Percentiles rank a stretch among this genome's conserved stretches.
These are phyloP conservation scores for Eremochloa ophiuroides DNA, from an alignment of 176 grass and related monocot genomes.

Conservation along the genomic window DNA sequence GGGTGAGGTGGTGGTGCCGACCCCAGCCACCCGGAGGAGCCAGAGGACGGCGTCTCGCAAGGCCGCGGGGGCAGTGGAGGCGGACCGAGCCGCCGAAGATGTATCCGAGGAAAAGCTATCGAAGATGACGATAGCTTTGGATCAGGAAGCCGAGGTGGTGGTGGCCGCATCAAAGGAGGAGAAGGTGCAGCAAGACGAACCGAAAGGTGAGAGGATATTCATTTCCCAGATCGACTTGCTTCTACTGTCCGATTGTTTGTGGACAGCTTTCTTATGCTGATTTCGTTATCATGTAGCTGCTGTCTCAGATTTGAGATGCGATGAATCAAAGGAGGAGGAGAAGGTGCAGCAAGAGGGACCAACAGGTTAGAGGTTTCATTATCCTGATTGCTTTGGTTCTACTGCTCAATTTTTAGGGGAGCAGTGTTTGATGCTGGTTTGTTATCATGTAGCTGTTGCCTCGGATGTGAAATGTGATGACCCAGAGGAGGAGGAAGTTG, in stretches of 20 bases:
- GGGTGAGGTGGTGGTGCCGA: conserved; percentile 18
- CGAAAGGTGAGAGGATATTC: background rate
- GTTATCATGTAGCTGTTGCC: background rate
- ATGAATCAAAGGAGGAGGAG: conserved; percentile 16
- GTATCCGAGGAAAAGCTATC: conserved; percentile 19
- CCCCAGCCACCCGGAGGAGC: conserved; percentile 48
- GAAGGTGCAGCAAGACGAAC: background rate
- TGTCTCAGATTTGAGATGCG: conserved; percentile 24
- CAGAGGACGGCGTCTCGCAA: conserved; percentile 28
- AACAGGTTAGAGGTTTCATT: conserved; percentile 25
- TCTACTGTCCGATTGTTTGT: no score
- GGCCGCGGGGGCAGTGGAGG: background rate
- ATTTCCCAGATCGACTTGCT: no score
- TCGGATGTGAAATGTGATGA: conserved; percentile 30
- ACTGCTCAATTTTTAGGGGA: background rate
- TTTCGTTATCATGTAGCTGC: background rate
- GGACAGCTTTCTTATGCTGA: background rate
- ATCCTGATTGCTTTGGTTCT: background rate
- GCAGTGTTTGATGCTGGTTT: background rate
- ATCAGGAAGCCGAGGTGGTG: conserved; percentile 27
- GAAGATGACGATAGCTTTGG: conserved; percentile 28
- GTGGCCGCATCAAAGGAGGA: background rate
- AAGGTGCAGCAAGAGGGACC: conserved; percentile 13
- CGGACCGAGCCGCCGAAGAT: background rate
- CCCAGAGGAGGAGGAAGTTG: conserved; percentile 5